Evolutionary conservation across 352 stramenopile species (phyloP), one percentile per base, ranked within the genome.

Genomic region (Phytophthora pistaciae): DNA sequence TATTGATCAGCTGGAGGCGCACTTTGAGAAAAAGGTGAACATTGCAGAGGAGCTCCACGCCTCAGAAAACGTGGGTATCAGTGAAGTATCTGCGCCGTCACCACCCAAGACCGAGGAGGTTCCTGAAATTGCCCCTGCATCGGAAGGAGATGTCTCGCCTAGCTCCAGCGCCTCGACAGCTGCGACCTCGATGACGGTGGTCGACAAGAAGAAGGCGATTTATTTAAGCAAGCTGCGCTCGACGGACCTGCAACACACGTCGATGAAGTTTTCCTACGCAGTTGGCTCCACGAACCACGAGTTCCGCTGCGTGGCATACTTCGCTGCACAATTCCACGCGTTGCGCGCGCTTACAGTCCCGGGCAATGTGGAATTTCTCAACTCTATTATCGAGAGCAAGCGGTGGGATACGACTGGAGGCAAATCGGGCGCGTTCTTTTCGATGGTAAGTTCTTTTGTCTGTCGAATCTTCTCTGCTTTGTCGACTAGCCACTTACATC

Each of bases 391-490:
- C 3, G 78, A 93, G 61, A 96, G 90, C 61, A 90, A 84, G 29
- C 74, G 79, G 0, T 95, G 87, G 84, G 84, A 93, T 60, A 85
- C 88, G 2, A 86, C 78, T n/a, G 90, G 90, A 48, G 90, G 90
- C 46, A 96, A 96, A 40, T 96, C 90, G 1, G 90, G 90, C 38
- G 90, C 90, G 3, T 95, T 94, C 63, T 96, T 96, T 66, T 93
- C 85, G 5, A 85, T 94, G 82, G 88, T 95, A 82, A 38, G 60
- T 64, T 52, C 3, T 56, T n/a, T 29, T 69, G 36, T 8, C 1
- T 29, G 25, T 56, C 33, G 33, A 40, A 40, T 13, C 10, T 40
- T 10, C 33, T 36, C 7, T 54, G 7, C 6, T 21, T 46, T 68
- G 33, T 9, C 16, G 21, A 44, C 33, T 40, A 21, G 9, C 38